phyloP scores from a whole-genome alignment of 331 rosid species.

The Stylosanthes scabra region DNA sequence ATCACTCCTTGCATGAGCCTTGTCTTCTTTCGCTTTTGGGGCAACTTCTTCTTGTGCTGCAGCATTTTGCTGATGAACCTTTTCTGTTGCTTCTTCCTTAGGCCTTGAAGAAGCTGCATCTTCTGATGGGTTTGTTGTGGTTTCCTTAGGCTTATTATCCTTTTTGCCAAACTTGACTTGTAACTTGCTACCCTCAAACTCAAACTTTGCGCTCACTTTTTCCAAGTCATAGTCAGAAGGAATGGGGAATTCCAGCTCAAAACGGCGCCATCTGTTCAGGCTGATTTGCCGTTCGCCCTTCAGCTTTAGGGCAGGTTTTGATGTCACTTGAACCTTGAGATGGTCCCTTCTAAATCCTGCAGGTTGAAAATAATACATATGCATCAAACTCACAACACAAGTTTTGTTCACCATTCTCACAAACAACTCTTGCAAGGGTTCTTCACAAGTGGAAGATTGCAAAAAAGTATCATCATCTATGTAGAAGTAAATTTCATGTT shows the following conservation, averaged over 20 bases:
- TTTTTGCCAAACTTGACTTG: constrained; percentile 49
- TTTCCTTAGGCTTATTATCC: constrained; percentile 12
- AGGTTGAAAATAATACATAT: not conserved
- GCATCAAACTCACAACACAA: not conserved
- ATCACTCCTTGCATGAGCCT: constrained; percentile 31
- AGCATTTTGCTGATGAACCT: constrained; percentile 15
- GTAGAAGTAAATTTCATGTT: too few relatives aligned
- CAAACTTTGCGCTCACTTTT: constrained; percentile 57
- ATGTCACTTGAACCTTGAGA: constrained; percentile 65
- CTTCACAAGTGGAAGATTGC: too few relatives aligned
- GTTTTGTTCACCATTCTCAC: not conserved
- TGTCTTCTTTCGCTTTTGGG: constrained; percentile 32
- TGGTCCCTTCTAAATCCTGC: constrained; percentile 63
- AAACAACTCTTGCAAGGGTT: too few relatives aligned
- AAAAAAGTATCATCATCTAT: too few relatives aligned
- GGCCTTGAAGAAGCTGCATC: constrained; percentile 14
- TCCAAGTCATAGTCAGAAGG: constrained; percentile 48
- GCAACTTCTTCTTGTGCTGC: constrained; percentile 27
- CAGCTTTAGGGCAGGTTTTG: constrained; percentile 50
- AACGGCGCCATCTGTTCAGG: constrained; percentile 56
- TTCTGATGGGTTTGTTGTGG: constrained; percentile 23
- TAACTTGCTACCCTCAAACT: constrained; percentile 53
- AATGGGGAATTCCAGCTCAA: constrained; percentile 56
- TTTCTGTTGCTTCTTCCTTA: constrained; percentile 10
- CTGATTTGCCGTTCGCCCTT: constrained; percentile 50